Conservation (phyloP, 176 grass and related monocot species). For the Echinochloa phyllopogon region DNA sequence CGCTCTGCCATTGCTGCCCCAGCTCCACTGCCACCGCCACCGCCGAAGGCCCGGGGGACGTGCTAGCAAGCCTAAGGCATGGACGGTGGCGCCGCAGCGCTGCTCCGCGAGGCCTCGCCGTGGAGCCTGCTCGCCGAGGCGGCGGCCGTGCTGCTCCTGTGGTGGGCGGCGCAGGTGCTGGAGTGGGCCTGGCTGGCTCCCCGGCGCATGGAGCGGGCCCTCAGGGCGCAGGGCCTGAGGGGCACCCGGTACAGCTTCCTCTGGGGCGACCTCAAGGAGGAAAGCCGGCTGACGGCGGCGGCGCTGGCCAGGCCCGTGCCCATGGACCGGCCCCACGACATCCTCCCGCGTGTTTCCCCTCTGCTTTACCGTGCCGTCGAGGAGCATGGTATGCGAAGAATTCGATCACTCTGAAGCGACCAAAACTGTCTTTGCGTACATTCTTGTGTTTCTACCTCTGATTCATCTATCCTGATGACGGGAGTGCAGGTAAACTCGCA, state of each 20-base stretch:
- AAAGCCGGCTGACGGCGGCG: slow-evolving; percentile 27
- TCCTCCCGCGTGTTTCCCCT: slow-evolving; percentile 46
- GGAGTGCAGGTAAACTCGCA: slow-evolving; percentile 47
- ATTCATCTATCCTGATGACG: not conserved
- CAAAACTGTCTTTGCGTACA: too few species aligned
- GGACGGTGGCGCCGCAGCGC: not conserved
- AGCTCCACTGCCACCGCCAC: not conserved
- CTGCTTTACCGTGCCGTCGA: slow-evolving; percentile 33
- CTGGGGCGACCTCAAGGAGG: slow-evolving; percentile 54
- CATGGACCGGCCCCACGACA: slow-evolving; percentile 44
- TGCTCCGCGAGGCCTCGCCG: slow-evolving; percentile 28
- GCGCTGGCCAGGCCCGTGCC: slow-evolving; percentile 52
- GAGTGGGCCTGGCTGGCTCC: slow-evolving; percentile 49
- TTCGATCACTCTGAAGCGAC: not conserved
- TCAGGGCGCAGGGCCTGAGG: slow-evolving; percentile 59
- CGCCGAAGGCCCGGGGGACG: not conserved
- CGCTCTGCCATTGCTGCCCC: not conserved
- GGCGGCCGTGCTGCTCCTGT: slow-evolving; percentile 1
- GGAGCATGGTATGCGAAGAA: slow-evolving; percentile 48
- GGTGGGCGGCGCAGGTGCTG: slow-evolving; percentile 25
- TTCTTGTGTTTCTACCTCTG: too few species aligned
- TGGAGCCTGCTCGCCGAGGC: slow-evolving; percentile 29
- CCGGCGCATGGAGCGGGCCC: slow-evolving; percentile 38
- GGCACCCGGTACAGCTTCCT: slow-evolving; percentile 62
- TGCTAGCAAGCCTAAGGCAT: not conserved